A percentile compares a stretch with the other conserved stretches of the same genome.
These are phyloP conservation scores for Malus sieversii DNA, from an alignment of 306 rosid species.

Conservation along the genomic window DNA sequence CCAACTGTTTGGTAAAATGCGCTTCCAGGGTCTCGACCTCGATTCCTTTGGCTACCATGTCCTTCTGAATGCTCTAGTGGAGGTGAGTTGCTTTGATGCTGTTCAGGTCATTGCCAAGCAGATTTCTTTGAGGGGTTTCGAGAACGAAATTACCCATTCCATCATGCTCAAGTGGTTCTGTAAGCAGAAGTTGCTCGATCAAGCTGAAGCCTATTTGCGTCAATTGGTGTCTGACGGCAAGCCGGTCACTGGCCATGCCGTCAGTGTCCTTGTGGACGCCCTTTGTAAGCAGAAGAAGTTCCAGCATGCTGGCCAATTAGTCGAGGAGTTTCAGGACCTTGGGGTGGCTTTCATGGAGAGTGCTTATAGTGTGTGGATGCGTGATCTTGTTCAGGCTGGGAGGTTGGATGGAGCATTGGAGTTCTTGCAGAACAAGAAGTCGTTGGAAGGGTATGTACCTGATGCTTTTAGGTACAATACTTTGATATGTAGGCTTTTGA, in stretches of 20 bases:
- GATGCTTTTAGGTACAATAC: constrained; percentile 37
- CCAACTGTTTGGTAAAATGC: constrained; percentile 60
- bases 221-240: constrained; percentile 26
- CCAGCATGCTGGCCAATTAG: constrained; percentile 40
- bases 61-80: constrained; percentile 51
- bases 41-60: constrained; percentile 48
- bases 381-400: constrained; percentile 50
- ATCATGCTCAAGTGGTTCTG: constrained; percentile 49
- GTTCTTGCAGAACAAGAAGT: constrained; percentile 37
- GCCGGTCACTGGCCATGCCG: constrained; percentile 24
- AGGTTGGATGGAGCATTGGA: constrained; percentile 51
- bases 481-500: constrained; percentile 59
- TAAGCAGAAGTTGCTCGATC: constrained; percentile 35
- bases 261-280: constrained; percentile 37
- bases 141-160: constrained; percentile 30
- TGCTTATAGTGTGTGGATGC: constrained; percentile 54
- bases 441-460: constrained; percentile 50
- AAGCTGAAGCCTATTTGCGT: constrained; percentile 48
- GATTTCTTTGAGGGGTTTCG: constrained; percentile 43
- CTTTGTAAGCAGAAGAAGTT: constrained; percentile 44
- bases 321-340: constrained; percentile 32
- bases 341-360: constrained; percentile 29
- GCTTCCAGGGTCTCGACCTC: constrained; percentile 61
- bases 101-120: constrained; percentile 39
- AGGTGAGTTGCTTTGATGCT: constrained; percentile 36